Evolutionary conservation across 768 basidiomycete genomes (phyloP).

Genomic region (Mycena haematopus): DNA sequence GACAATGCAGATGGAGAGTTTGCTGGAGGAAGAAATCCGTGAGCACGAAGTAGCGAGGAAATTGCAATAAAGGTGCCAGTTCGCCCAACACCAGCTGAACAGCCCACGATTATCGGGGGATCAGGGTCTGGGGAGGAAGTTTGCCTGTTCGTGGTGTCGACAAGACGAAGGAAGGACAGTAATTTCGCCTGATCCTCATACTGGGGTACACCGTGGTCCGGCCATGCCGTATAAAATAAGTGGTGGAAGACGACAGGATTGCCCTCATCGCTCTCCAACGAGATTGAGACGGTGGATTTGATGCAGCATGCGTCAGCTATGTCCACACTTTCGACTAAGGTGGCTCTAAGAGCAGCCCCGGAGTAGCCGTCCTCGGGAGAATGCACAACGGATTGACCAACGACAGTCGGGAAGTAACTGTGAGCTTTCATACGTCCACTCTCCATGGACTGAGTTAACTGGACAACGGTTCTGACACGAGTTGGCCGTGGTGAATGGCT

Average conservation of each 20-base stretch:
- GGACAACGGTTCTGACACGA: slow-evolving; percentile 77
- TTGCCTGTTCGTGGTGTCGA: slow-evolving; percentile 66
- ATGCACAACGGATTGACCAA: slow-evolving; percentile 59
- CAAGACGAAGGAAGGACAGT: slow-evolving; percentile 67
- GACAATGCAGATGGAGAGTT: slow-evolving; percentile 42
- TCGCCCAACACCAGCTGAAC: slow-evolving; percentile 88
- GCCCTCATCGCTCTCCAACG: slow-evolving; percentile 35
- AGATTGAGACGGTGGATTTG: slow-evolving; percentile 65
- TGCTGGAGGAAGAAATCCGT: slow-evolving; percentile 53
- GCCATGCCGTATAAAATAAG: slow-evolving; percentile 79
- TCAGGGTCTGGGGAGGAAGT: slow-evolving; percentile 55
- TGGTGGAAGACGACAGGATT: slow-evolving; percentile 66
- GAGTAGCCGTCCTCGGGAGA: slow-evolving; percentile 50
- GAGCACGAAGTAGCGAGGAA: slow-evolving; percentile 74
- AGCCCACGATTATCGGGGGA: slow-evolving; percentile 83
- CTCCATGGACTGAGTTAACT: slow-evolving; percentile 80
- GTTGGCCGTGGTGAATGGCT: slow-evolving; percentile 36
- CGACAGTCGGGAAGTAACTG: slow-evolving; percentile 70
- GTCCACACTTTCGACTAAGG: slow-evolving; percentile 51
- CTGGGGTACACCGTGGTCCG: slow-evolving; percentile 83
- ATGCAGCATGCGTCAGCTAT: slow-evolving; percentile 67
- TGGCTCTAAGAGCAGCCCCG: slow-evolving; percentile 59
- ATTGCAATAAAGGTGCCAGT: slow-evolving; percentile 88
- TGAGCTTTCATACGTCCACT: slow-evolving; percentile 75
- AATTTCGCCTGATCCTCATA: slow-evolving; percentile 64